These are phyloP conservation scores for Triticum timopheevii DNA, from an alignment of 176 grass and related monocot species.

Conservation along the genomic window DNA sequence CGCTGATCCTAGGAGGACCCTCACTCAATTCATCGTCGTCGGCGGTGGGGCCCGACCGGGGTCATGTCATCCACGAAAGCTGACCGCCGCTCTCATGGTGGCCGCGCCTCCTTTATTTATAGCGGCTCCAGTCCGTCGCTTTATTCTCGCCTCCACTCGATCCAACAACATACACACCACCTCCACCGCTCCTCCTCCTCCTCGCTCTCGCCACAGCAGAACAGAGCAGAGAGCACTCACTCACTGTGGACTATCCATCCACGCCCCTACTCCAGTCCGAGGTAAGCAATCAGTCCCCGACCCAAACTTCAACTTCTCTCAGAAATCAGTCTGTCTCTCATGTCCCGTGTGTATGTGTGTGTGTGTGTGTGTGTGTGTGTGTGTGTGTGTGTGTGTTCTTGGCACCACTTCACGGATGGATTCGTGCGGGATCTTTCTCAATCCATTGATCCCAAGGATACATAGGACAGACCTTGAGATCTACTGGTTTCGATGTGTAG, in stretches of 20 bases:
- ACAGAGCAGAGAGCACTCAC: too few relatives aligned
- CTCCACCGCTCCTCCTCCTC: neutral
- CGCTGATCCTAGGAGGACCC: neutral
- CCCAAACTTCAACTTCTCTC: too few relatives aligned
- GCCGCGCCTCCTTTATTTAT: conserved; percentile 28
- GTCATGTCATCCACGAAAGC: conserved; percentile 1
- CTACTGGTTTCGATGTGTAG: too few relatives aligned
- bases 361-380: too few relatives aligned
- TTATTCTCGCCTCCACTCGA: neutral
- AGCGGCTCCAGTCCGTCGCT: conserved; percentile 24
- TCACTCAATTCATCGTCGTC: neutral
- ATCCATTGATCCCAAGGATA: neutral
- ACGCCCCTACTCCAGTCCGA: too few relatives aligned
- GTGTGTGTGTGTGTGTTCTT: neutral
- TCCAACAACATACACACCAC: too few relatives aligned
- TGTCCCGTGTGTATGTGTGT: too few relatives aligned
- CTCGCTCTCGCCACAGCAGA: neutral
- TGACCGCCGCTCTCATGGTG: neutral
- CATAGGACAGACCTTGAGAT: neutral
- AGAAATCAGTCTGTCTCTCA: too few relatives aligned
- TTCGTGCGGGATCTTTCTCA: neutral
- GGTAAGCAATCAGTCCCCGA: too few relatives aligned
- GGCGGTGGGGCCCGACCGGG: neutral
- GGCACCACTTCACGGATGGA: neutral
- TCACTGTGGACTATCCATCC: too few relatives aligned